Evolutionary conservation across 2,329 filamentous ascomycete genomes (phyloP), one percentile per base, ranked within the genome.

Genomic region (Paracoccidioides lutzii): DNA sequence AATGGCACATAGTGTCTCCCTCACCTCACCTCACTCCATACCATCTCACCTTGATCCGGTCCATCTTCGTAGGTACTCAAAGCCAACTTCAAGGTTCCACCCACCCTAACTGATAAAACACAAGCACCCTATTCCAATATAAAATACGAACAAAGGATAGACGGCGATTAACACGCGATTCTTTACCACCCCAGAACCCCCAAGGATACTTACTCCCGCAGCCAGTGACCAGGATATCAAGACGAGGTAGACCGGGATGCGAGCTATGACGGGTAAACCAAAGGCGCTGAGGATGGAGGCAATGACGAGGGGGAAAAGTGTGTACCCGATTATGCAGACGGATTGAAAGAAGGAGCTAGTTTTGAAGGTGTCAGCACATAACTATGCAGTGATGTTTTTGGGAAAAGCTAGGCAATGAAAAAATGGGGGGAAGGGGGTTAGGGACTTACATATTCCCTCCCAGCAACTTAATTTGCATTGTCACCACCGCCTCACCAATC

Each of bases 281-380:
- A 98, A 68, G 0, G 91, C 91, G 55, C 90, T 95, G 60, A 98
- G 81, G 53, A 96, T 75, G 1, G 91, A 84, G 6, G 94, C 94
- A 62, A 98, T 87, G 64, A 97, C 93, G 54, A 98, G 81, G 1
- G 93, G 93, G 74, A 98, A 98, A 55, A 98, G 81, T 0, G 93
- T 98, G 73, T 98, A 98, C 48, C 93, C 93, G 68, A 98, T 98
- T 65, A 98, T 94, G 71, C 90, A 97, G 62, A 98, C 82, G 57
- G 90, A 95, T 72, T 98, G 93, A 67, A 95, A 93, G 71, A 98
- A 98, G 15, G 93, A 96, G 66, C 91, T 97, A 68, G 52, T 15
- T 37, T 59, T 5, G 30, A 45, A 28, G 30, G n/a, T 30, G 54
- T 56, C 38, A 57, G 55, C 28, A 65, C n/a, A 10, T 28, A 37